A percentile compares a stretch with the other conserved stretches of the same genome.
These are phyloP conservation scores for Mucor plumbeus DNA, from an alignment of 371 early-diverging fungal genomes.

Conservation along the genomic window DNA sequence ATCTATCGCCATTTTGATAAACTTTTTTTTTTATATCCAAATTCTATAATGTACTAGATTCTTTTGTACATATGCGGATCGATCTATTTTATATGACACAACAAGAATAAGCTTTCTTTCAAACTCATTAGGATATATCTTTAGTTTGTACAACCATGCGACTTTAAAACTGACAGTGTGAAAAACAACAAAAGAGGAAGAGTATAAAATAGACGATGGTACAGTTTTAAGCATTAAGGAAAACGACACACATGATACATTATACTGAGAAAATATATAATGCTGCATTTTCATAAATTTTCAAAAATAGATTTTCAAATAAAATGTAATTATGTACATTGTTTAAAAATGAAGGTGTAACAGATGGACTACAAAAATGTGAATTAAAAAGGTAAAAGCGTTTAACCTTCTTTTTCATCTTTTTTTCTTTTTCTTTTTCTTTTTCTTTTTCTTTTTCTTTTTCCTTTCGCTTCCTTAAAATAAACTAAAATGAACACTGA, in stretches of 20 bases:
- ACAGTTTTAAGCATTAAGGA: too few species aligned
- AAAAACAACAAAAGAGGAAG: background rate
- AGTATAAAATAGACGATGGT: background rate
- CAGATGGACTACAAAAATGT: background rate
- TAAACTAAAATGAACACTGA: background rate
- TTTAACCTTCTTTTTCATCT: conserved; percentile 3
- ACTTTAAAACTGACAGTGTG: background rate
- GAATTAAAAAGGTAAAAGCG: background rate
- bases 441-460: background rate
- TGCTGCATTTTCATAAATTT: background rate
- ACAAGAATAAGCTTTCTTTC: background rate
- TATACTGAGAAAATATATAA: background rate
- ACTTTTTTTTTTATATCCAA: too few species aligned
- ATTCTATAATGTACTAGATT: background rate
- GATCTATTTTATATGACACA: too few species aligned
- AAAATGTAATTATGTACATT: background rate
- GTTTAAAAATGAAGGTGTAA: conserved; percentile 1
- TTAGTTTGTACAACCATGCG: conserved; percentile 4
- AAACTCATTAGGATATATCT: background rate
- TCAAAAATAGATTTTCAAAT: conserved; percentile 1
- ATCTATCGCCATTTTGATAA: too few species aligned
- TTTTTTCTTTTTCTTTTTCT: background rate
- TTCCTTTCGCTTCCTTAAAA: background rate
- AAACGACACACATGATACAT: background rate
- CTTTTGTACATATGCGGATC: background rate